Percentiles rank a stretch among this genome's conserved stretches.
These are phyloP conservation scores for Elsinoe perseae DNA, from an alignment of 2,329 filamentous ascomycete genomes.

Conservation along the genomic window DNA sequence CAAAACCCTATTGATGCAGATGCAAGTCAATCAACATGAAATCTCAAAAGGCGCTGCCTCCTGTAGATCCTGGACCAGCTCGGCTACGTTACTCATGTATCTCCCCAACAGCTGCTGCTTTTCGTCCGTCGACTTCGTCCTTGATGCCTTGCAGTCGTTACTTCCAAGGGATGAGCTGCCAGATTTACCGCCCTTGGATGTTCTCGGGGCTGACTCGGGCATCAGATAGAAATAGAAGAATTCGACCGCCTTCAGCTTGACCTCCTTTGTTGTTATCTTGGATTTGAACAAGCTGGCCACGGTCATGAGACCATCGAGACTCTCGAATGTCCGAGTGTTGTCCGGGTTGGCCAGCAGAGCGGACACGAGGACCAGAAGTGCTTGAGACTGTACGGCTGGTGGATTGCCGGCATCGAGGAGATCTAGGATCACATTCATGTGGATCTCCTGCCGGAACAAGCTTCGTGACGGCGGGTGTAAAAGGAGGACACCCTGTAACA, in stretches of 20 bases:
- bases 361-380: conserved; percentile 81
- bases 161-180: conserved; percentile 17
- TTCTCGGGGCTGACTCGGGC: conserved; percentile 61
- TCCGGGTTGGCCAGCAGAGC: conserved; percentile 76
- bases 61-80: conserved; percentile 70
- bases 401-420: conserved; percentile 86
- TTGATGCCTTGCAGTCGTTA: conserved; percentile 4
- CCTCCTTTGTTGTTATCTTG: conserved; percentile 72
- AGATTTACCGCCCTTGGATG: conserved; percentile 26
- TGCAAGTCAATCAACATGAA: background rate
- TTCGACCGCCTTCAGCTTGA: conserved; percentile 93
- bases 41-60: conserved; percentile 64
- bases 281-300: conserved; percentile 91
- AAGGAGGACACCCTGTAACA: conserved; percentile 80
- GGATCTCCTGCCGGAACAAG: conserved; percentile 78
- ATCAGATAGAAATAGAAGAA: conserved; percentile 99
- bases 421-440: conserved; percentile 96
- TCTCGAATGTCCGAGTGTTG: conserved; percentile 88
- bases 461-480: conserved; percentile 84
- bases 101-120: conserved; percentile 72
- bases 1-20: conserved; percentile 2
- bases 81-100: conserved; percentile 75
- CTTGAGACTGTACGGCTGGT: conserved; percentile 82
- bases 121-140: conserved; percentile 63
- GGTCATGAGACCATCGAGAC: conserved; percentile 81